phyloP scores from a whole-genome alignment of 2,329 filamentous ascomycete genomes.

The Akanthomyces dipterigenus region DNA sequence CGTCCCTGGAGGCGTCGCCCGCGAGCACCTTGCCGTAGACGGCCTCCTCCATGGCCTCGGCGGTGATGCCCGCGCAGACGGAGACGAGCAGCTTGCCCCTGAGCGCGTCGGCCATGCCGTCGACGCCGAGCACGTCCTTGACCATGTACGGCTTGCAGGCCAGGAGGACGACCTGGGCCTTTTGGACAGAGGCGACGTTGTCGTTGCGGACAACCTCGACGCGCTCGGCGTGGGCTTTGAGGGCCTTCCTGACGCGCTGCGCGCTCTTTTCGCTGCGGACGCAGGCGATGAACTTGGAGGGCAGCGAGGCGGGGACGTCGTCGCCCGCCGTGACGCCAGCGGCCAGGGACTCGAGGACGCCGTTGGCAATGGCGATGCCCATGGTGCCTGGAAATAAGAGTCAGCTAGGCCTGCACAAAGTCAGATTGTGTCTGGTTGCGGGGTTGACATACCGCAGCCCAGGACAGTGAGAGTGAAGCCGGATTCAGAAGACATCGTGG shows the following conservation, averaged over 20 bases:
- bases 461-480: conserved; percentile 68
- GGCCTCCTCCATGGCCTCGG: conserved; percentile 58
- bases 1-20: conserved; percentile 38
- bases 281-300: conserved; percentile 73
- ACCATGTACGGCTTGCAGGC: conserved; percentile 77
- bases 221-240: conserved; percentile 54
- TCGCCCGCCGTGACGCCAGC: conserved; percentile 40
- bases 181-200: conserved; percentile 60
- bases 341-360: conserved; percentile 65
- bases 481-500: conserved; percentile 10
- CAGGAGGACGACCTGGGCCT: conserved; percentile 68
- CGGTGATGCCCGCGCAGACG: conserved; percentile 71
- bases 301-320: conserved; percentile 51
- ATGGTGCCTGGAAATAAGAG: conserved; percentile 56
- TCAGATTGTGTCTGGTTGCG: not conserved
- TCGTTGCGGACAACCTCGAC: conserved; percentile 64
- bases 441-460: conserved; percentile 61
- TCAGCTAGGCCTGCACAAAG: conserved; percentile 12
- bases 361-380: conserved; percentile 77
- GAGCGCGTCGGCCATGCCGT: conserved; percentile 66
- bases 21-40: conserved; percentile 50
- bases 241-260: conserved; percentile 58
- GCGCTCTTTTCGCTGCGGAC: conserved; percentile 65
- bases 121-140: conserved; percentile 56
- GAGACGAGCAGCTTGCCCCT: conserved; percentile 74